Conservation (phyloP, 2,329 filamentous ascomycete species). For the Orbilia quercus region DNA sequence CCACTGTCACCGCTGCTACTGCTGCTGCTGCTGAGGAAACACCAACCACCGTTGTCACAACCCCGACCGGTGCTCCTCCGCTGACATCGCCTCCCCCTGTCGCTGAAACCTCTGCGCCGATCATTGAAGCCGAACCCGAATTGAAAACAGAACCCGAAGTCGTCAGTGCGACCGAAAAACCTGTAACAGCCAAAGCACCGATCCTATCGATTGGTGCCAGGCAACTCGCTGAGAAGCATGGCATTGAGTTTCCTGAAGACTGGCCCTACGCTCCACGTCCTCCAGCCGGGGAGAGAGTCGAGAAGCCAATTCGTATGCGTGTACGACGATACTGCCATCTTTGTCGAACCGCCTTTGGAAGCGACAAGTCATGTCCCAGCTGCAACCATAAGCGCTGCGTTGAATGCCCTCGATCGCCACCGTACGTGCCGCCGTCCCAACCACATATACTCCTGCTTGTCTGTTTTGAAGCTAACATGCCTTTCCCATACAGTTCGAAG, state of each 20-base stretch:
- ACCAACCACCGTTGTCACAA: background rate
- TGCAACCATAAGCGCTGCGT: conserved; percentile 85
- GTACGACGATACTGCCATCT: conserved; percentile 83
- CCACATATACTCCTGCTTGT: background rate
- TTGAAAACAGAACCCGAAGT: conserved; percentile 47
- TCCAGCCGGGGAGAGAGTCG: conserved; percentile 69
- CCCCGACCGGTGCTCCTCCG: background rate
- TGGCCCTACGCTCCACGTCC: conserved; percentile 61
- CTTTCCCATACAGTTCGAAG: conserved; percentile 50
- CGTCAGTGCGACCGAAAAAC: conserved; percentile 33
- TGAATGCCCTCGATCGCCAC: conserved; percentile 79
- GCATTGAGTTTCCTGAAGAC: conserved; percentile 62
- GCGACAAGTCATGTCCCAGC: conserved; percentile 76
- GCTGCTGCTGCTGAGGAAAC: conserved; percentile 10
- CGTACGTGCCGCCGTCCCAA: conserved; percentile 37
- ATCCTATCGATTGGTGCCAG: conserved; percentile 60
- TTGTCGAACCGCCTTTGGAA: conserved; percentile 79
- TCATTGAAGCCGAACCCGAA: conserved; percentile 37
- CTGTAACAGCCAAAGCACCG: conserved; percentile 58
- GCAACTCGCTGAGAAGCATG: conserved; percentile 63
- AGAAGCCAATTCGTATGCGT: conserved; percentile 81
- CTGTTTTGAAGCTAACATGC: background rate
- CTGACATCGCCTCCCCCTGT: conserved; percentile 20
- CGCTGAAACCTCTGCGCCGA: conserved; percentile 15
- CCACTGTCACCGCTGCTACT: background rate